Base-by-base conservation (phyloP, 345 rosid genomes). In the Gossypium thurberi region DNA sequence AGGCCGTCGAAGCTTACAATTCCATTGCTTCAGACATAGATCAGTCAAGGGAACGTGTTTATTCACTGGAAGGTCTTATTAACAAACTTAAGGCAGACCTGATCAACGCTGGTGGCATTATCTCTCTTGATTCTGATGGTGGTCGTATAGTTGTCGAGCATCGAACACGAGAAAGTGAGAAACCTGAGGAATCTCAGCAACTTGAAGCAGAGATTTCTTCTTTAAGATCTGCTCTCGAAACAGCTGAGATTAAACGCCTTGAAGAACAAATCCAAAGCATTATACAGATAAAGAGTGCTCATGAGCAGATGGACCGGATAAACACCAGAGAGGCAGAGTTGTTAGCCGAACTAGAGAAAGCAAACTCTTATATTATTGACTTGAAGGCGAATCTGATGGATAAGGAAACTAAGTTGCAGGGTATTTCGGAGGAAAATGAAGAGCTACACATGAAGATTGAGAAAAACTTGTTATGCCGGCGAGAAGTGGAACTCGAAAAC, bases 341-440 rank as follows among this genome's bases (percentile, higher is more conserved):
- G 33, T 86, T 81, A 73, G 84, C 81, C 13, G 93, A 91, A 69
- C 20, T 87, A 65, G 82, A 85, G 77, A 87, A 85, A 62, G 85
- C 87, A 26, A 92, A 82, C 66, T 76, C 81, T 12, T 81, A 81
- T 68, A 79, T 90, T 64, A 92, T 90, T 20, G 89, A 87, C 72
- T 78, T 95, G 80, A 90, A 87, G 77, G 92, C 89, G 6, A 87
- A 82, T 61, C 80, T 95, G 70, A 87, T 92, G 94, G 96, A 89
- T 44, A 95, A 89, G 80, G 99, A 95, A 82, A 82, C 91, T 52
- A 92, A 86, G 76, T 62, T 92, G 75, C 93, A 90, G 74, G 88
- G 89, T 18, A 74, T 89, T 53, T 82, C 88, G 3, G 96, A 92
- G 77, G 98, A 92, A 85, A 95, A 85, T 63, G 91, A 90, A 69